Conservation (phyloP, 352 stramenopile species). For the Pythium guiyangense region DNA sequence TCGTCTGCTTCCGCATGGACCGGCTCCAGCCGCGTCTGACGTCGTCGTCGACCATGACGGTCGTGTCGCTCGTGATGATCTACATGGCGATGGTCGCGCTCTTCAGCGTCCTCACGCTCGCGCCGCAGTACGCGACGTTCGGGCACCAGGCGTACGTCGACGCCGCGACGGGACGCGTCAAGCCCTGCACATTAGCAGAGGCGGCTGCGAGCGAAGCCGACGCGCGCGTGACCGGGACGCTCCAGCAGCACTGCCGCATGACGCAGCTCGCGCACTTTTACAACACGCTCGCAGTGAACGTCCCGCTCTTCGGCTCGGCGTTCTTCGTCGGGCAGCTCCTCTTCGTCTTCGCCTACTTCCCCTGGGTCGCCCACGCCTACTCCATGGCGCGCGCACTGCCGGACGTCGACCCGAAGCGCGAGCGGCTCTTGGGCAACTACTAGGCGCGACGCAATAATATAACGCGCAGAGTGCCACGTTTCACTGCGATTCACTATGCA, state of each 20-base stretch:
- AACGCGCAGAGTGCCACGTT: background rate
- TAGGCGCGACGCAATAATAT: constrained; percentile 7
- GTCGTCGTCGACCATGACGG: constrained; percentile 66
- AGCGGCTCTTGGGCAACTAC: constrained; percentile 62
- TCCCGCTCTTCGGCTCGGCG: constrained; percentile 68
- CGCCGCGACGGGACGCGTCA: constrained; percentile 25
- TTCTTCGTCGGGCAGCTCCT: constrained; percentile 75
- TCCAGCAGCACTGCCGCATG: constrained; percentile 52
- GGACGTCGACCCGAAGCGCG: constrained; percentile 63
- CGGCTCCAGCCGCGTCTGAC: constrained; percentile 69
- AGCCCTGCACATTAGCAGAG: constrained; percentile 66
- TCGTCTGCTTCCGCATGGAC: constrained; percentile 76
- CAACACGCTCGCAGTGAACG: constrained; percentile 62
- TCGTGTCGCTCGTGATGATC: constrained; percentile 76
- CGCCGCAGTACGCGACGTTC: constrained; percentile 83
- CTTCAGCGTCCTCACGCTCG: constrained; percentile 76
- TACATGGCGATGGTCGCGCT: constrained; percentile 80
- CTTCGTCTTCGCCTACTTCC: constrained; percentile 69
- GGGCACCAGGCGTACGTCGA: constrained; percentile 71
- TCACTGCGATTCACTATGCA: background rate
- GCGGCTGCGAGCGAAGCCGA: constrained; percentile 31
- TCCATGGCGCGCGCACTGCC: constrained; percentile 56
- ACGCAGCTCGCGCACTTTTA: constrained; percentile 80
- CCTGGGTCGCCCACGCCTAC: constrained; percentile 80
- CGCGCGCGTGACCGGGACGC: constrained; percentile 6